Percentiles rank a stretch among this genome's conserved stretches.
Evolutionary conservation across 1,284 basidiomycete genomes (phyloP).

Genomic region (Rhodotorula sp.): DNA sequence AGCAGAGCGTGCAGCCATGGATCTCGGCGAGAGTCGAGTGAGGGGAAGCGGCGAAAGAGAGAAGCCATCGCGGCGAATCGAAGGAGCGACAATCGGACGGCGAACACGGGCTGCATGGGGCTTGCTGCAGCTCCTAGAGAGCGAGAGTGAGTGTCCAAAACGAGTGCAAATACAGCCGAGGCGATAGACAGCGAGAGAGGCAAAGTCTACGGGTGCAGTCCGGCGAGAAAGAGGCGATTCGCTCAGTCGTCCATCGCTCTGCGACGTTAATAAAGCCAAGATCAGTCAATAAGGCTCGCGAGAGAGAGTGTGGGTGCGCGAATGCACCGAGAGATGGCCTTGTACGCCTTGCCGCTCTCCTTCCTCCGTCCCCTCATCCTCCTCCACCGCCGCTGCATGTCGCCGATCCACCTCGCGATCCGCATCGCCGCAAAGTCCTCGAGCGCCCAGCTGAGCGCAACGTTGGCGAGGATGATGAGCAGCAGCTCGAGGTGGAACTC

Average conservation of each 20-base stretch:
- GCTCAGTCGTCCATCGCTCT: conserved; percentile 17
- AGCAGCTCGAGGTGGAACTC: conserved; percentile 70
- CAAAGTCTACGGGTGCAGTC: neutral
- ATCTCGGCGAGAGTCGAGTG: too few species aligned
- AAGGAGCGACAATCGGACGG: too few species aligned
- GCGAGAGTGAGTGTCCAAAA: neutral
- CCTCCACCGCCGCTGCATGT: conserved; percentile 32
- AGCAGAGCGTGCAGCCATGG: conserved; percentile 6
- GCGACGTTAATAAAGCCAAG: rapidly evolving
- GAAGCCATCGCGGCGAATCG: neutral
- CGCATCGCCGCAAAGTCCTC: conserved; percentile 55
- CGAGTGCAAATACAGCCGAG: neutral
- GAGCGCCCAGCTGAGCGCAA: conserved; percentile 69
- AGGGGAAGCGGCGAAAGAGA: neutral
- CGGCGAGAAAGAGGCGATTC: too few species aligned
- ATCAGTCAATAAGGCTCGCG: conserved; percentile 12
- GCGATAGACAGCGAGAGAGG: neutral
- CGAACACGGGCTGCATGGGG: too few species aligned
- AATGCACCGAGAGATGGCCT: conserved; percentile 55
- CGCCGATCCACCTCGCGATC: conserved; percentile 39
- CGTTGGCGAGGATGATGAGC: conserved; percentile 69
- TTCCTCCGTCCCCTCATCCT: conserved; percentile 51
- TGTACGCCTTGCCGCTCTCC: conserved; percentile 55
- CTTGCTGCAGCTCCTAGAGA: too few species aligned
- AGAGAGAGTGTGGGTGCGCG: too few species aligned